phyloP scores from a whole-genome alignment of 2,329 filamentous ascomycete genomes.

The Talaromyces sp. region DNA sequence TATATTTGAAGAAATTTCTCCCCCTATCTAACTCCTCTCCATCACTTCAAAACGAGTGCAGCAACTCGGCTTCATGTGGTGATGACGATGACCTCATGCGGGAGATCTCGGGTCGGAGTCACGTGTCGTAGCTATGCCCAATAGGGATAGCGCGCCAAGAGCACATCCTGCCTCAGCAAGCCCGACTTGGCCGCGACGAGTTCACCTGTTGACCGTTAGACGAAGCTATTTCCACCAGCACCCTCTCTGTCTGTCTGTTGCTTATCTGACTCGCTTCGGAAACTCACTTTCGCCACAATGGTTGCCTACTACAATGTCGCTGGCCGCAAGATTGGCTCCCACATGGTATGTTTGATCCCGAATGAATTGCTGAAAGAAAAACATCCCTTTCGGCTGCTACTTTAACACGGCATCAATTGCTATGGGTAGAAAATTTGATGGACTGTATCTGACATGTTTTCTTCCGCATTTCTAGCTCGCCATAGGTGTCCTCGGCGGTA shows the following conservation, averaged over 20 bases:
- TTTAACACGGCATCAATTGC: not conserved
- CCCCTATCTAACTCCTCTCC: not conserved
- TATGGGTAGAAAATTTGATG: not conserved
- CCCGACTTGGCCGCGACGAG: not conserved
- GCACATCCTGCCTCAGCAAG: conserved; percentile 5
- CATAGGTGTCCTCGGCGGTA: conserved; percentile 51
- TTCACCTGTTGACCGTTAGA: not conserved
- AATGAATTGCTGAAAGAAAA: not conserved
- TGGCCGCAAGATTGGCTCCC: conserved; percentile 49
- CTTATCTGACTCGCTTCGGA: conserved; percentile 10
- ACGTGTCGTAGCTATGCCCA: not conserved
- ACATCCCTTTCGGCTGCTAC: not conserved
- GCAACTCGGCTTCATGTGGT: not conserved
- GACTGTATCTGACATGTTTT: not conserved
- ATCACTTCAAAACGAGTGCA: not conserved
- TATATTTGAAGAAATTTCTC: not conserved
- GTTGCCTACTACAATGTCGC: conserved; percentile 48
- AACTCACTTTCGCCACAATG: conserved; percentile 33
- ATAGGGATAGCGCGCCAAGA: conserved; percentile 11
- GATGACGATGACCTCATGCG: conserved; percentile 11
- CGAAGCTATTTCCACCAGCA: not conserved
- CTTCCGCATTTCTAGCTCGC: conserved; percentile 47
- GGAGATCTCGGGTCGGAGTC: conserved; percentile 8
- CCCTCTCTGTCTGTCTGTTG: not conserved
- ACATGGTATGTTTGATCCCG: conserved; percentile 39